Conservation (phyloP, 2,329 filamentous ascomycete species). For the Cladophialophora yegresii region DNA sequence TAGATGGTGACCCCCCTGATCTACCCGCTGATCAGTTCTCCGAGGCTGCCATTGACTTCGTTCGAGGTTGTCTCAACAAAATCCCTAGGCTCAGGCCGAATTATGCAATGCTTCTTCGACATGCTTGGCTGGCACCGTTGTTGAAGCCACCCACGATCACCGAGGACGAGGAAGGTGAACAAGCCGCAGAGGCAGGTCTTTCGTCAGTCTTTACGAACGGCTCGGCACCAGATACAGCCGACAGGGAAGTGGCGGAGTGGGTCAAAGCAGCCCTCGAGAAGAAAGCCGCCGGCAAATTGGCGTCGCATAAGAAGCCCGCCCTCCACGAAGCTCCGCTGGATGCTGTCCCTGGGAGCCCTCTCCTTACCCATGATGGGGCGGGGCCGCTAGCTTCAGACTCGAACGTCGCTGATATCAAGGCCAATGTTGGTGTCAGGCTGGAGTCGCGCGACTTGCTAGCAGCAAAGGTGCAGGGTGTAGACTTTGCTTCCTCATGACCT, state of each 20-base stretch:
- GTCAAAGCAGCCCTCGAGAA: conserved; percentile 70
- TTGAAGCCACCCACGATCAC: conserved; percentile 74
- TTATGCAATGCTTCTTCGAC: conserved; percentile 83
- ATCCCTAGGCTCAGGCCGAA: conserved; percentile 89
- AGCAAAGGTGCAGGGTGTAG: conserved; percentile 34
- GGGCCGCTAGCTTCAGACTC: conserved; percentile 6
- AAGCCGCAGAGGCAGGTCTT: conserved; percentile 45
- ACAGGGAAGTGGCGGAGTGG: conserved; percentile 85
- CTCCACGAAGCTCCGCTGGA: conserved; percentile 85
- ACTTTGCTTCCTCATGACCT: conserved; percentile 32
- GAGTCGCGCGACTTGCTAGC: conserved; percentile 32
- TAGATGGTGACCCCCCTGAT: conserved; percentile 91
- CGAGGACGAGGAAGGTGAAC: conserved; percentile 68
- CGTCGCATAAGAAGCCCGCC: conserved; percentile 68
- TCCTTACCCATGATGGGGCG: conserved; percentile 25
- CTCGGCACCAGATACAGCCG: conserved; percentile 56
- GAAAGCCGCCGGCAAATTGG: conserved; percentile 61
- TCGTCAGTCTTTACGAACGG: conserved; percentile 37
- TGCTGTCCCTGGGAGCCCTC: conserved; percentile 54
- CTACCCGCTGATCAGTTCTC: conserved; percentile 80
- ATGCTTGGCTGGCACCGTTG: conserved; percentile 80
- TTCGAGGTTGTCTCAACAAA: conserved; percentile 87
- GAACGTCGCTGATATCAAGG: conserved; percentile 17
- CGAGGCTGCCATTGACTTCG: conserved; percentile 78
- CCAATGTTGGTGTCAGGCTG: conserved; percentile 31